Evolutionary conservation across 345 rosid genomes (phyloP).

Genomic region (Iberis pinnata): DNA sequence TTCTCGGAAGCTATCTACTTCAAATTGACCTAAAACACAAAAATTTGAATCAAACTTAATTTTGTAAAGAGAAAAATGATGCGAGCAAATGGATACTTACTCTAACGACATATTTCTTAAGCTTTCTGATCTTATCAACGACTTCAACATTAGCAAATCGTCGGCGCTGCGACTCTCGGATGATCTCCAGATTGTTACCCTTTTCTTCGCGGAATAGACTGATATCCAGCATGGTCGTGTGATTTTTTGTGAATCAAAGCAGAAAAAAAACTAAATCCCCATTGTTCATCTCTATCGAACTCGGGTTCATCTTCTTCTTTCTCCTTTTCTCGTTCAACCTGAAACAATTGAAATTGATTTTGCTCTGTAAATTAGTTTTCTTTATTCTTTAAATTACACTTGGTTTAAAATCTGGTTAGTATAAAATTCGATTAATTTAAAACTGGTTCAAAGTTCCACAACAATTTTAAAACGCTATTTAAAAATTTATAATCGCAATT

Average conservation of each 20-base stretch:
- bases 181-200: slow-evolving; percentile 62
- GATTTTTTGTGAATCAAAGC: slow-evolving; percentile 1
- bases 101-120: slow-evolving; percentile 74
- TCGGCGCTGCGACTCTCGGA: slow-evolving; percentile 72
- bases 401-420: no score
- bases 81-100: slow-evolving; percentile 25
- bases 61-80: background rate
- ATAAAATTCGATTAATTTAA: no score
- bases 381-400: no score
- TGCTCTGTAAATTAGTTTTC: no score
- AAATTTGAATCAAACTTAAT: slow-evolving; percentile 4
- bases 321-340: no score
- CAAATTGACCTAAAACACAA: slow-evolving; percentile 51
- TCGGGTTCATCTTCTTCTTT: no score
- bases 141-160: slow-evolving; percentile 56
- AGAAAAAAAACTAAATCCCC: background rate
- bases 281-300: no score
- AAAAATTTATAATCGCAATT: no score
- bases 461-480: no score
- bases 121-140: slow-evolving; percentile 63
- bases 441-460: no score
- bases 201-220: slow-evolving; percentile 67
- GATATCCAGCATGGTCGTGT: slow-evolving; percentile 56
- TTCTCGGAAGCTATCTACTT: slow-evolving; percentile 53
- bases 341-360: no score